Conservation (phyloP, 139 green algal genomes). For the Spirogloea muscicola region DNA sequence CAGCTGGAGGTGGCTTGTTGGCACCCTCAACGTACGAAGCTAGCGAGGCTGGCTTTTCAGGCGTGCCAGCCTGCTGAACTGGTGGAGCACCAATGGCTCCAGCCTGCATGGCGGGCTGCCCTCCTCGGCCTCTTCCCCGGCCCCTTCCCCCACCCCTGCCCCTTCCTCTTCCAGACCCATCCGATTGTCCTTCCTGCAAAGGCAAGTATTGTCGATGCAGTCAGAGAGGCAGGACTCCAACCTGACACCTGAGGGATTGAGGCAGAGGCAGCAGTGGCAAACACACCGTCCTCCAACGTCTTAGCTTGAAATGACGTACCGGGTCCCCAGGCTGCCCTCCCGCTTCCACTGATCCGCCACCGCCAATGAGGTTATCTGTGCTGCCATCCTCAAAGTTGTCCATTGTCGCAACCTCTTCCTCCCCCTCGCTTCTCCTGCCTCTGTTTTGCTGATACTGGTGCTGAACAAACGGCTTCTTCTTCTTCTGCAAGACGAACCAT, state of each 20-base stretch:
- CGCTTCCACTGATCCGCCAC: background rate
- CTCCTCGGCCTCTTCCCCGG: background rate
- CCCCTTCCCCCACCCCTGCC: background rate
- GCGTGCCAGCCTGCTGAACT: conserved; percentile 8
- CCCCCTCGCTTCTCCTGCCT: background rate
- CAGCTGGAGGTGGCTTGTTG: background rate
- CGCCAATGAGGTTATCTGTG: background rate
- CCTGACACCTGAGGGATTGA: too few relatives aligned
- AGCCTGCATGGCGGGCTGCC: background rate
- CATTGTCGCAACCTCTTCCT: conserved; percentile 9
- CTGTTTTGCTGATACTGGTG: background rate
- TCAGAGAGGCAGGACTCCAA: too few relatives aligned
- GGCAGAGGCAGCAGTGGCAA: too few relatives aligned
- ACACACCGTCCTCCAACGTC: too few relatives aligned
- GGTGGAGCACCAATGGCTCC: background rate
- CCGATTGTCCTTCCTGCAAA: background rate
- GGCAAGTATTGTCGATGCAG: background rate
- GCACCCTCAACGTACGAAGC: background rate
- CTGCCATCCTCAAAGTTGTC: conserved; percentile 1
- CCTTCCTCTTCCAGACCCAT: background rate
- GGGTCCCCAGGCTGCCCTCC: background rate
- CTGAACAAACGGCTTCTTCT: conserved; percentile 2
- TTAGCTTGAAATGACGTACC: too few relatives aligned
- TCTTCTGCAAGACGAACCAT: too few relatives aligned
- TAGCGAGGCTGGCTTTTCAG: background rate